Evolutionary conservation across 1,284 basidiomycete genomes (phyloP), one percentile per base, ranked within the genome.

Genomic region (Puccinia coronata): DNA sequence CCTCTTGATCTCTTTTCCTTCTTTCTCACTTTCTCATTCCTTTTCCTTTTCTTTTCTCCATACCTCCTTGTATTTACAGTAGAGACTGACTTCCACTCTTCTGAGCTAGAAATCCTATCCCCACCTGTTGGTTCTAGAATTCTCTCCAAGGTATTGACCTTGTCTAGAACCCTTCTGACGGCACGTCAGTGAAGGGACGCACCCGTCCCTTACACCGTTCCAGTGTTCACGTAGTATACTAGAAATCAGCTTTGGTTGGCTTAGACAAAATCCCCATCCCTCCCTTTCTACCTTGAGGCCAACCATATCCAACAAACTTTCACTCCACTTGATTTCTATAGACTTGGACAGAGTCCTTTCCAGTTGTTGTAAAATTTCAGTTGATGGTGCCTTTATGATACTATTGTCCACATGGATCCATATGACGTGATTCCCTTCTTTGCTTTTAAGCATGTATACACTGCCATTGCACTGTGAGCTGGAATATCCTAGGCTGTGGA

Each of bases 381-480:
- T 49, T 25, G 23, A n/a, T 14, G 41, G 41, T 8, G 41, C 69
- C 5, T 39, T 72, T 8, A 72, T 41, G 5, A 49, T 49, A 25
- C 69, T 43, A 72, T 72, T 43, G 49, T 72, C 69, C 1, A 72
- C 69, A 34, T 72, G 69, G 5, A 72, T 4, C 69, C 69, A 72
- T 11, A 71, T 71, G n/a, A 43, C 47, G 11, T 36, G n/a, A 9
- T 18, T 43, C 8, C 39, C 67, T 6, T 16, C 8, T 14, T 9
- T 9, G 9, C 25, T 5, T 39, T 49, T 71, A n/a, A 39, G n/a
- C 3, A 71, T 25, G 25, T 71, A 71, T 6, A 71, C 12, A 23
- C 39, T 43, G 39, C n/a, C 9, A 28, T 71, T 39, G 67, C 47
- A 71, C 28, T 71, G 28, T 4, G 39, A 43, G 3, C 36, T 9